phyloP scores from a whole-genome alignment of 306 rosid species.

The Mimosa pudica region DNA sequence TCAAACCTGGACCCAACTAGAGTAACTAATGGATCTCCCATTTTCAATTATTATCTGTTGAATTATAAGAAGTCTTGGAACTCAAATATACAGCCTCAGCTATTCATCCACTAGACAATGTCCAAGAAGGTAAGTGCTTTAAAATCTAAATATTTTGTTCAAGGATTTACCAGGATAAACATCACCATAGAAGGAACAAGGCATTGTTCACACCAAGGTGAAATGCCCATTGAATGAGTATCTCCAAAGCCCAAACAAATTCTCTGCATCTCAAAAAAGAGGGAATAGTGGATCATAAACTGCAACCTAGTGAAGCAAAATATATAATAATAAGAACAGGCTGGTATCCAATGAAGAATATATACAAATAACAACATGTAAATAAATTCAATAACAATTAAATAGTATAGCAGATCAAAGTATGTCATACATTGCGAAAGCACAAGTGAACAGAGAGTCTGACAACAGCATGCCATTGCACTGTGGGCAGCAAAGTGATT shows the following conservation, averaged over 20 bases:
- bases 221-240: no score
- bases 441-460: background rate
- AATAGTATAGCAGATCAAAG: constrained; percentile 8
- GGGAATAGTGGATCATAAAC: no score
- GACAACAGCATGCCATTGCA: constrained; percentile 27
- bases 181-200: background rate
- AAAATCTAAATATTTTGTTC: constrained; percentile 32
- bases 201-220: no score
- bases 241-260: no score
- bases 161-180: constrained; percentile 26
- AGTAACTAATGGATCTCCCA: constrained; percentile 25
- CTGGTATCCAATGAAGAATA: constrained; percentile 14
- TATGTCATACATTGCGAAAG: constrained; percentile 25
- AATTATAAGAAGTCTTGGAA: constrained; percentile 1
- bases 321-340: background rate
- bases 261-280: no score
- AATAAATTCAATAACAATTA: constrained; percentile 23
- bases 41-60: constrained; percentile 26
- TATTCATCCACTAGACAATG: constrained; percentile 5
- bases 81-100: constrained; percentile 24
- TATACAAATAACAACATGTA: constrained; percentile 8
- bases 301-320: no score
- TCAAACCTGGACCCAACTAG: constrained; percentile 25
- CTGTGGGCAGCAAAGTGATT: constrained; percentile 30
- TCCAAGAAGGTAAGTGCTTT: constrained; percentile 32